Evolutionary conservation across 805 yeast genomes (phyloP).

Genomic region (Candida ponderosae): DNA sequence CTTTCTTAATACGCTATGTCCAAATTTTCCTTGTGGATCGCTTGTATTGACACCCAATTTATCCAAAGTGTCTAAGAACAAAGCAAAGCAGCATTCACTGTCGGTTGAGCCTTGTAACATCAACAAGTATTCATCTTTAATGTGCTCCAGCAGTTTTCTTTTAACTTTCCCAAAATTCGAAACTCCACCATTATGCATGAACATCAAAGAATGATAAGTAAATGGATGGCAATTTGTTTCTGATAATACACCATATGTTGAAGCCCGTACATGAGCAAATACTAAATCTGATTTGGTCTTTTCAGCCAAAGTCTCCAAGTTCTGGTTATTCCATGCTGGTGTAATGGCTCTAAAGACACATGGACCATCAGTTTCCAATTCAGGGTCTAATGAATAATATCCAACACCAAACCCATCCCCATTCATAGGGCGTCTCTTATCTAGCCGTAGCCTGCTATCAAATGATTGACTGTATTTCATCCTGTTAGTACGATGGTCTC

Average conservation of each 20-base stretch:
- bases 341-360: constrained; percentile 93
- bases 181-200: constrained; percentile 96
- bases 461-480: constrained; percentile 55
- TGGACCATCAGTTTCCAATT: constrained; percentile 58
- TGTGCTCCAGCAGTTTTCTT: constrained; percentile 58
- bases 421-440: constrained; percentile 85
- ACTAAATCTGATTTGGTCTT: constrained; percentile 80
- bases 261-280: constrained; percentile 94
- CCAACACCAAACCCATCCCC: constrained; percentile 99
- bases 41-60: constrained; percentile 71
- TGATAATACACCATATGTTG: constrained; percentile 87
- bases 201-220: constrained; percentile 77
- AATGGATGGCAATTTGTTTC: constrained; percentile 98
- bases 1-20: constrained; percentile 49
- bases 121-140: constrained; percentile 74
- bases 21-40: constrained; percentile 35
- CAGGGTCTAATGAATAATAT: constrained; percentile 63
- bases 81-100: constrained; percentile 90
- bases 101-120: constrained; percentile 91
- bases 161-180: constrained; percentile 69
- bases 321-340: constrained; percentile 96
- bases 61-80: constrained; percentile 69
- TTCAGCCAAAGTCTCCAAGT: constrained; percentile 75
- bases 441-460: constrained; percentile 82
- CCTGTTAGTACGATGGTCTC: constrained; percentile 1